phyloP scores from a whole-genome alignment of 2,329 filamentous ascomycete genomes.

The Xylariaceae sp. region DNA sequence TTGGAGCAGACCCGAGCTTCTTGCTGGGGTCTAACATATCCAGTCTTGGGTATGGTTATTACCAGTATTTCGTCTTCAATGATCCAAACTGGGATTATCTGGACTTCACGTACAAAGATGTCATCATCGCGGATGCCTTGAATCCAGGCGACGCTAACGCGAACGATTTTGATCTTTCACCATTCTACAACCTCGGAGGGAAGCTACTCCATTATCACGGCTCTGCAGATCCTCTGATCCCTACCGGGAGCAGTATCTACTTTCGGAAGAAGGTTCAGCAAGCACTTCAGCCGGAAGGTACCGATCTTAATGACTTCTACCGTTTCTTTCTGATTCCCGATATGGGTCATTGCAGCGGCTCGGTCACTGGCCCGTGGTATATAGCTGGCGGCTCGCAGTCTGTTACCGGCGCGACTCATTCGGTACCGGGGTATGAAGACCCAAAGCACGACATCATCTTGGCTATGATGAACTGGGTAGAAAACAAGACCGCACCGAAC shows the following conservation, averaged over 20 bases:
- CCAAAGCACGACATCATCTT: conserved; percentile 34
- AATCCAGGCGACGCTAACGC: conserved; percentile 24
- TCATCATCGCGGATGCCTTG: conserved; percentile 24
- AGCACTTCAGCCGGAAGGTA: conserved; percentile 23
- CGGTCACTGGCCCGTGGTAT: conserved; percentile 32
- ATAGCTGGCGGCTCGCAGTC: conserved; percentile 29
- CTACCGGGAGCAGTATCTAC: conserved; percentile 27
- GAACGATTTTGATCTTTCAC: conserved; percentile 30
- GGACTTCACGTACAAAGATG: conserved; percentile 25
- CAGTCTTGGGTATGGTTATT: conserved; percentile 21
- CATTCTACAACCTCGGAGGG: conserved; percentile 29
- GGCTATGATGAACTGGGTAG: conserved; percentile 37
- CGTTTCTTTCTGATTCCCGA: conserved; percentile 46
- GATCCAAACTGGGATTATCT: conserved; percentile 28
- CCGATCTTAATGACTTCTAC: conserved; percentile 44
- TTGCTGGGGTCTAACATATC: conserved; percentile 12
- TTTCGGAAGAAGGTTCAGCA: conserved; percentile 30
- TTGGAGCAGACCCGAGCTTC: conserved; percentile 23
- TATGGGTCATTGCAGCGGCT: conserved; percentile 43
- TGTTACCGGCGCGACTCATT: conserved; percentile 24
- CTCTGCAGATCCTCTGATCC: conserved; percentile 30
- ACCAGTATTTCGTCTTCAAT: conserved; percentile 25
- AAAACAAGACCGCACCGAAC: conserved; percentile 27
- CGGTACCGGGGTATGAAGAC: conserved; percentile 35
- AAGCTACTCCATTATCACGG: conserved; percentile 39